Evolutionary conservation across 2,329 filamentous ascomycete species (phyloP), one percentile per base, ranked within the genome.

Genomic region (Apiospora aurea): DNA sequence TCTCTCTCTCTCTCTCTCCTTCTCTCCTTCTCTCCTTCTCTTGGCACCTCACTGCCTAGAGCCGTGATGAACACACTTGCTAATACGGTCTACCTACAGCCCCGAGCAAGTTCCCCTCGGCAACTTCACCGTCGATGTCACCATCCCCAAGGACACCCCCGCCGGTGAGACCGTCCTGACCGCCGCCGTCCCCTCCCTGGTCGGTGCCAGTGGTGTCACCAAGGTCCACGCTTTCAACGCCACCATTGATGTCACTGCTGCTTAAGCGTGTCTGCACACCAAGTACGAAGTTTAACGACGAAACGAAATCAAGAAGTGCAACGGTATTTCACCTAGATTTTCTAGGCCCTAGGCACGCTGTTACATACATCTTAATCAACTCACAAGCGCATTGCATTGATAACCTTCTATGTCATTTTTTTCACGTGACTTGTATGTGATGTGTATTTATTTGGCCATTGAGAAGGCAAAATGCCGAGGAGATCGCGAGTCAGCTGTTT

Each of bases 101-200:
- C 76, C 74, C 61, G 53, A 61, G 1, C 5, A 34, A 49, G 44
- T 74, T 53, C 68, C 67, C 24, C 41, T 71, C 2, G 66, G 66
- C 49, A 73, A 13, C 73, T 76, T 75, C 74, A 72, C 70, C 29
- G 68, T 76, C 38, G 64, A 76, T 4, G 51, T 78, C 46, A 49
- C 64, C 11, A 75, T 78, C 34, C 76, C 76, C 43, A 67, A 67
- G 43, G 66, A 16, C 64, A 70, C 74, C 47, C 43, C 72, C 7
- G 70, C 75, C 11, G 78, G 78, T 13, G 72, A 77, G 16, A 79
- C 75, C 71, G 34, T 76, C 51, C 71, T 80, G 38, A 71, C 76
- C 24, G 78, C 75, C 29, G 78, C 78, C 18, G 72, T 80, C 38
- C 78, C 78, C 21, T 79, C 75, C 51, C 73, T 79, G 47, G 78